Evolutionary conservation across 768 basidiomycete genomes (phyloP), one percentile per base, ranked within the genome.

Genomic region (Omphalotus guepiniiformis): DNA sequence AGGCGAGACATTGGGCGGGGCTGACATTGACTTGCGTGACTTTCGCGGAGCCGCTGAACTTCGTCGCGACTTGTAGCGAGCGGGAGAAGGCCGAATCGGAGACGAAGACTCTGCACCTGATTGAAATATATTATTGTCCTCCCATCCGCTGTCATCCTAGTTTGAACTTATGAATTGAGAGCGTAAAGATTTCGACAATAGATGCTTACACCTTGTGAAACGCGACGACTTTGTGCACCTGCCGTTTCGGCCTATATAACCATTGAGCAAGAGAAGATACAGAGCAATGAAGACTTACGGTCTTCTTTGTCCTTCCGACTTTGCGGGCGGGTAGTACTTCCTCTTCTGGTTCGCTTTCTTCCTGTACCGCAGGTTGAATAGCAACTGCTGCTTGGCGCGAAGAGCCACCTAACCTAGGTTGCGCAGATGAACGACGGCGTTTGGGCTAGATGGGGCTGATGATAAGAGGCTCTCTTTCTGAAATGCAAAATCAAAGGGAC

Each of bases 21-120:
- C 85, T 12, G 88, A 88, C 52, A 78, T 73, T 3, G 86, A 85
- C 60, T 85, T 83, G 39, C 85, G 81, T 23, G 78, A 72, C 58
- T 76, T 83, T 35, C 71, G 76, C 4, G 70, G 58, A 6, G 49
- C 54, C 50, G 55, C 49, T 58, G 60, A 50, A 52, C 69, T 74
- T 52, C 75, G 68, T 49, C 73, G 59, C 37, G 70, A 53, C 64
- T 74, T 73, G 45, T 70, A 55, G 54, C 71, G 65, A 49, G 66
- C 50, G 37, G 82, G 84, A 4, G 82, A 77, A 28, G 84, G 80
- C 15, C 82, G 83, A 8, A 61, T 64, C 27, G 89, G 88, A 12
- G 88, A 90, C 6, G 88, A 88, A n/a, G 85, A 86, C 56, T 92
- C 89, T 4, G 85, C 84, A n/a, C 88, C 89, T 7, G 88, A 90